These are phyloP conservation scores for Solanum gracilifrons DNA, from an alignment of 257 asterid genomes.

Conservation along the genomic window DNA sequence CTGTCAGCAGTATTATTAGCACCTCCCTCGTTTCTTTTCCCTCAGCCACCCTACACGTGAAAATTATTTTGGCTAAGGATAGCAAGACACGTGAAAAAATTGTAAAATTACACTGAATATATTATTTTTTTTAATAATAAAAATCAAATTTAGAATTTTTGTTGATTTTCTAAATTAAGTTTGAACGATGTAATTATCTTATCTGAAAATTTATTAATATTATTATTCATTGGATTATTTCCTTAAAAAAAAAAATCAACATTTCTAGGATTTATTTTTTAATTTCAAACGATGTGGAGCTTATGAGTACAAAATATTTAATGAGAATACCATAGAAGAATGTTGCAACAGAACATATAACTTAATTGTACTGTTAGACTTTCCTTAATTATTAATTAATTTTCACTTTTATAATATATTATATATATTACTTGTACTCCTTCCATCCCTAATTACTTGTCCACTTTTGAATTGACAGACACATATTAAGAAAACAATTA, in stretches of 20 bases:
- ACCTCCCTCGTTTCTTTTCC: not conserved
- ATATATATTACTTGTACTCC: no score
- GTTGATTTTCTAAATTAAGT: not conserved
- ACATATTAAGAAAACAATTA: no score
- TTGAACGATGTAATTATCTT: not conserved
- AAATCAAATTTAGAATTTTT: accelerated
- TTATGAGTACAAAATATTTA: not conserved
- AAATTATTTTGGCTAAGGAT: not conserved
- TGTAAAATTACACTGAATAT: not conserved
- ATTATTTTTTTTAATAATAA: not conserved
- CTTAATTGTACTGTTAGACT: not conserved
- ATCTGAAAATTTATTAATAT: not conserved
- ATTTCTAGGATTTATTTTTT: not conserved
- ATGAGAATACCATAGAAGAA: not conserved
- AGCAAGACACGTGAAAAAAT: not conserved
- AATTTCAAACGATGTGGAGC: not conserved
- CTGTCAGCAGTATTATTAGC: not conserved
- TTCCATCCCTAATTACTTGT: no score
- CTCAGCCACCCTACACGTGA: not conserved
- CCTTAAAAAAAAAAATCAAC: not conserved
- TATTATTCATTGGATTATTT: not conserved
- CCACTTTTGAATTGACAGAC: no score
- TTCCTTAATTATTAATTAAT: not conserved
- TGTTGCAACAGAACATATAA: not conserved
- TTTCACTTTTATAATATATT: not conserved